Evolutionary conservation across 768 basidiomycete genomes (phyloP), one percentile per base, ranked within the genome.

Genomic region (Suillus subaureus): DNA sequence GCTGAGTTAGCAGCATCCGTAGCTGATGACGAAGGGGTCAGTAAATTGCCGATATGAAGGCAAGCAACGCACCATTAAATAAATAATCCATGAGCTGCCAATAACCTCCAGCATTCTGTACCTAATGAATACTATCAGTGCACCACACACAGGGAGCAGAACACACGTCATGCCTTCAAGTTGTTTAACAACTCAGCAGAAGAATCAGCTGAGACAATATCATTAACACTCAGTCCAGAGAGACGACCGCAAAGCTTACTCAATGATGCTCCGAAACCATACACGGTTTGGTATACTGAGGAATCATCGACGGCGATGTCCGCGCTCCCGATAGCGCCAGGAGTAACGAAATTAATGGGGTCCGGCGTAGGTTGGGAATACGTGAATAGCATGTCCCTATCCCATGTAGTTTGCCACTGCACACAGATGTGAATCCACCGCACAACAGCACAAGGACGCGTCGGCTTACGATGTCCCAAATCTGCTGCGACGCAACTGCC

Each of bases 211-310:
- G 42, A 66, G 9, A 33, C 57, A 31, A 60, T 37, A 42, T 18
- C 16, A 68, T 62, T 62, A 66, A 56, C 55, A 37, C 68, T 39
- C 42, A 33, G 60, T 54, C 15, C 15, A 5, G 13, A 56, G 63
- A 54, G 61, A 61, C 37, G 21, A 37, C 55, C 31, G 21, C 33
- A 40, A 56, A 21, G 71, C 78, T 39, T 70, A 91, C 91, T 91
- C 39, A 92, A 77, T 0, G 86, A 70, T 11, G 82, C 89, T 0
- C 91, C 91, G 69, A 90, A 89, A 15, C 91, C 91, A 61, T 80
- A 82, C 47, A 93, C 85, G 1, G 80, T 76, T 75, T 92, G 91
- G 74, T 84, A 87, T n/a, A 82, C 73, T 3, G 77, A 68, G 3
- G 74, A 75, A 71, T 90, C 89, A 58, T 86, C 74, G 16, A 93